Base-by-base conservation (phyloP, 169 alveolate genomes). In the Cryptosporidium tyzzeri region DNA sequence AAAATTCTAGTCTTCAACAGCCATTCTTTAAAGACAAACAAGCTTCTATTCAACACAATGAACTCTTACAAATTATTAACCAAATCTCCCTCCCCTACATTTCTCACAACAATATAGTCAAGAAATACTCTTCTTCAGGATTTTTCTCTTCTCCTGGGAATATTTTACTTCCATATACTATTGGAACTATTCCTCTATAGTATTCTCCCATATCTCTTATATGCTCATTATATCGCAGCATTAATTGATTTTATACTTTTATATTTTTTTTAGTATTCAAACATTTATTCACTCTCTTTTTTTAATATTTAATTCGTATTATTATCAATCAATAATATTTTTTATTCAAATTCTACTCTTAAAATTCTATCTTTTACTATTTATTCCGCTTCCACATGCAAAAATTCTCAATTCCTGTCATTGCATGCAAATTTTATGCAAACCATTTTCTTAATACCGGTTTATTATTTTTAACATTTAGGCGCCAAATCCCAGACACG, bases 141-240 rank as follows among this genome's bases (percentile, higher is more conserved):
- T 80, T 80, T 61, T 80, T 80, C 29, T 80, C 89, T 1, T 80
- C 89, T 29, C 89, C 89, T 45, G 89, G 89, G 39, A 80, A 80
- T 39, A 67, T 80, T 6, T 18, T 80, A 14, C 68, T 80, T 7
- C 89, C 89, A 4, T 80, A 59, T n/a, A 44, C 80, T 7, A 44
- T 80, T 41, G 89, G 89, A 3, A 62, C 80, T 18, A 80, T 80
- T 35, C 89, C 89, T 16, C 85, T 71, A 3, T 71, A 71, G 18
- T 4, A 26, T 33, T 33, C 10, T 4, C 55, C 16, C 35, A 31
- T 31, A 31, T 21, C 8, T 8, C n/a, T 29, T n/a, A 53, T 23
- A n/a, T 23, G 21, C 9, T 7, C 14, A 16, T 12, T n/a, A 21
- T 3, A 37, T 21, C 1, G 26, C 50, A 14, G 2, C 23, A 3